Evolutionary conservation across 2,329 filamentous ascomycete genomes (phyloP), one percentile per base, ranked within the genome.

Genomic region (Trichoderma sp.): DNA sequence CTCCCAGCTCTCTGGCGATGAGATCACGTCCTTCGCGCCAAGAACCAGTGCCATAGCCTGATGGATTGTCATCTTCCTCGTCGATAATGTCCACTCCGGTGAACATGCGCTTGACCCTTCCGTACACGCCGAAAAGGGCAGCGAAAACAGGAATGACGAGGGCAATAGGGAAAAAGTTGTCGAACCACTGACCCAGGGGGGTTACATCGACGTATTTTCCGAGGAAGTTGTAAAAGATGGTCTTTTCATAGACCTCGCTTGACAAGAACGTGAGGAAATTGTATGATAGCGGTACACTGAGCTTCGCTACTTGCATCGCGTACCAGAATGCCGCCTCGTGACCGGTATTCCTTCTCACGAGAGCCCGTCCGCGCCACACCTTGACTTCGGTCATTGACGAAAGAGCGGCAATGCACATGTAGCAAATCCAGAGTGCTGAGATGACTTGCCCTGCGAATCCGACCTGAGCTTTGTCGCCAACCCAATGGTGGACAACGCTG

Each of bases 291-390:
- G 96, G 96, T 0, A 99, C 93, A 1, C 92, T 97, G 54, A 99
- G 88, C 75, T 94, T 93, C 63, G 96, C 95, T 13, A 97, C 92
- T 78, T 97, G 93, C 69, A 93, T 90, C 1, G 93, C 91, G 77
- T 98, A 99, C 94, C 96, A 99, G 73, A 95, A 96, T 0, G 96
- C 96, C 60, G 91, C 93, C 78, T 98, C 96, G 70, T 93, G 90
- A 69, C 96, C 95, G 0, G 96, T 99, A 76, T 97, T 96, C 68
- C 96, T 90, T 69, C 88, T 89, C 58, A 98, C 95, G 6, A 99
- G 84, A 0, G 96, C 95, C 39, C 96, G 89, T 59, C 96, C 96
- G 68, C 96, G 92, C 96, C 96, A 99, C n/a, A 97, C 94, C 76
- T 96, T 96, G 74, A 97, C 93, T 77, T 97, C 93, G 16, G 91